Percentiles rank a stretch among this genome's conserved stretches.
These are phyloP conservation scores for Candida ortonii DNA, from an alignment of 805 yeast genomes.

Conservation along the genomic window DNA sequence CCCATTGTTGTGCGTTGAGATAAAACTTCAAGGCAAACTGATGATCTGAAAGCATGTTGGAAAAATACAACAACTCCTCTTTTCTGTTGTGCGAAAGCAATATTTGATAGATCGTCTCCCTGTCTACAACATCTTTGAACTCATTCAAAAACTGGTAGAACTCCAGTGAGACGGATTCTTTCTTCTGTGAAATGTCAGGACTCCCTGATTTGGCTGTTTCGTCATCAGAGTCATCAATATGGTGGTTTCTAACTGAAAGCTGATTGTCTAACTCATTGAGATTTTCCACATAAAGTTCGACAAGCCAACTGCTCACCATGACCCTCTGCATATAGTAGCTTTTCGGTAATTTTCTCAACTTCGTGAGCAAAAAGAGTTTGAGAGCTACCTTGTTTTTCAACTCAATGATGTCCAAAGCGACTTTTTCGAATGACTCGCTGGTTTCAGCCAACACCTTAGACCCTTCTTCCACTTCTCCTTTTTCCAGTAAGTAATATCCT, in stretches of 20 bases:
- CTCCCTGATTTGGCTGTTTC: conserved; percentile 6
- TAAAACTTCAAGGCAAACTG: conserved; percentile 67
- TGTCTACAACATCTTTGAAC: conserved; percentile 54
- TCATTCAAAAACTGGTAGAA: conserved; percentile 49
- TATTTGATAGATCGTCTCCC: conserved; percentile 67
- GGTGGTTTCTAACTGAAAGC: conserved; percentile 8
- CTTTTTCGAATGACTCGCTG: conserved; percentile 64
- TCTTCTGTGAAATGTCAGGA: conserved; percentile 30
- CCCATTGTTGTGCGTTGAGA: conserved; percentile 71
- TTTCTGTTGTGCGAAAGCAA: conserved; percentile 64
- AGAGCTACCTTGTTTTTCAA: conserved; percentile 41
- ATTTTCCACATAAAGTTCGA: conserved; percentile 52
- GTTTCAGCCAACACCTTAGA: conserved; percentile 63
- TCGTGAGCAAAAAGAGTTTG: conserved; percentile 42
- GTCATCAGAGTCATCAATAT: conserved; percentile 9
- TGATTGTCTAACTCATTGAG: conserved; percentile 41
- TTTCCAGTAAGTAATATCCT: conserved; percentile 46
- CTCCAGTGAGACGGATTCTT: conserved; percentile 31
- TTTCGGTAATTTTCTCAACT: conserved; percentile 35
- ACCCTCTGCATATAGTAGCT: conserved; percentile 42
- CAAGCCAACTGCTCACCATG: conserved; percentile 63
- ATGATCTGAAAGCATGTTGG: conserved; percentile 64
- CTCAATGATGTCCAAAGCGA: conserved; percentile 56
- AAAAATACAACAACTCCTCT: conserved; percentile 62
- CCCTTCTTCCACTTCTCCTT: conserved; percentile 34